These are phyloP conservation scores for Geranomyces michiganensis DNA, from an alignment of 192 early-diverging fungal species.

Conservation along the genomic window DNA sequence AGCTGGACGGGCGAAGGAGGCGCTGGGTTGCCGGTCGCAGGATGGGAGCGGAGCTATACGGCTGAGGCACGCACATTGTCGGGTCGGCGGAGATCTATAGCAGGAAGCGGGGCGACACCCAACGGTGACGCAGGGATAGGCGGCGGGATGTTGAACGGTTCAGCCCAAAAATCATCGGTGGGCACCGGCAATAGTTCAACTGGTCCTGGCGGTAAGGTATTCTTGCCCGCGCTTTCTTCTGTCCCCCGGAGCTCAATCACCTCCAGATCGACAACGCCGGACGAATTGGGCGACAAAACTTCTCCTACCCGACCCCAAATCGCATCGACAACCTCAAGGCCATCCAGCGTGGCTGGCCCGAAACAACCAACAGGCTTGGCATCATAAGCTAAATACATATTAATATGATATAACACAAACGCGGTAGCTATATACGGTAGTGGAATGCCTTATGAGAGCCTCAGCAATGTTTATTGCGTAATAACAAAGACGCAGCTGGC, in stretches of 20 bases:
- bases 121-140: neutral
- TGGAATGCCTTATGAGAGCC: too few relatives aligned
- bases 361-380: conserved; percentile 7
- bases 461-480: too few relatives aligned
- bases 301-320: neutral
- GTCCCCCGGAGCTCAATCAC: conserved; percentile 10
- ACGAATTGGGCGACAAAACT: neutral
- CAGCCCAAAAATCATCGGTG: neutral
- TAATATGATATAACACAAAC: too few relatives aligned
- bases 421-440: too few relatives aligned
- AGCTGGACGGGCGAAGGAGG: conserved; percentile 4
- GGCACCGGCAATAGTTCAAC: neutral
- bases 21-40: neutral
- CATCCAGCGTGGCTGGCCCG: neutral
- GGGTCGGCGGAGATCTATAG: conserved; percentile 8
- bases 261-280: neutral
- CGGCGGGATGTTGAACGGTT: neutral
- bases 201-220: neutral
- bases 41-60: conserved; percentile 1
- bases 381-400: neutral
- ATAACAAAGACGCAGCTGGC: too few relatives aligned
- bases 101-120: neutral
- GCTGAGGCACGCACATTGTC: neutral
- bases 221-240: conserved; percentile 1
- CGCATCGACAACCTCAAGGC: neutral